Percentiles rank a stretch among this genome's conserved stretches.
phyloP scores from a whole-genome alignment of 1,284 basidiomycete species.

The Trichosporon sp. region DNA sequence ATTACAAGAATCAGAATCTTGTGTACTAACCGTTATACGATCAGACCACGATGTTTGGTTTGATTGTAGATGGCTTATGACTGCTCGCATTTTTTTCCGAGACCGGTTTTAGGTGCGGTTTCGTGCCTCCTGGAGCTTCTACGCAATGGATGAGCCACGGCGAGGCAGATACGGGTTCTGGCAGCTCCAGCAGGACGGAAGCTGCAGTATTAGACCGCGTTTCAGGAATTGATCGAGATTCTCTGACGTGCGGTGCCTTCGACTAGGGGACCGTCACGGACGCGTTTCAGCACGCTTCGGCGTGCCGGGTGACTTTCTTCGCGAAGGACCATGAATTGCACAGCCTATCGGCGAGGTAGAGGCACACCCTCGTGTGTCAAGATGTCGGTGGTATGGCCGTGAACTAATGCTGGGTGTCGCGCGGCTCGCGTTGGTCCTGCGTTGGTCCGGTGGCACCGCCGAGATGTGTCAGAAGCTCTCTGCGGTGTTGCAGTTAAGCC shows the following conservation, averaged over 20 bases:
- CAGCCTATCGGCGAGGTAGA: no score
- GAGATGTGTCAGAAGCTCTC: no score
- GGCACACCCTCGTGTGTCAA: not conserved
- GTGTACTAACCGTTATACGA: conserved; percentile 13
- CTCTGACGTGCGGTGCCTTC: not conserved
- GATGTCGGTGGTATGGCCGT: no score
- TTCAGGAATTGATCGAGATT: not conserved
- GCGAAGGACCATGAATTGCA: no score
- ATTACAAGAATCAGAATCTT: conserved; percentile 13
- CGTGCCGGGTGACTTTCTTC: not conserved
- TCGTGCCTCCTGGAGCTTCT: no score
- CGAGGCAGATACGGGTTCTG: not conserved
- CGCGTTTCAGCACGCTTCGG: not conserved
- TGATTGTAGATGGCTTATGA: no score
- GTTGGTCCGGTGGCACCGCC: no score
- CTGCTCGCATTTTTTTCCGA: no score
- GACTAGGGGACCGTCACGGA: not conserved
- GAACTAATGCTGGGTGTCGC: no score
- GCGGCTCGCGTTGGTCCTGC: no score
- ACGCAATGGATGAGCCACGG: not conserved
- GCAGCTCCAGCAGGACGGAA: not conserved
- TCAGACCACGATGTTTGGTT: not conserved
- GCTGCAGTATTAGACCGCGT: not conserved
- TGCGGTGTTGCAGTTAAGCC: no score
- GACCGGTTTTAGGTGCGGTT: no score